Percentiles rank a stretch among this genome's conserved stretches.
phyloP scores from a whole-genome alignment of 441 rosid species.

The Flueggea neowawraea region DNA sequence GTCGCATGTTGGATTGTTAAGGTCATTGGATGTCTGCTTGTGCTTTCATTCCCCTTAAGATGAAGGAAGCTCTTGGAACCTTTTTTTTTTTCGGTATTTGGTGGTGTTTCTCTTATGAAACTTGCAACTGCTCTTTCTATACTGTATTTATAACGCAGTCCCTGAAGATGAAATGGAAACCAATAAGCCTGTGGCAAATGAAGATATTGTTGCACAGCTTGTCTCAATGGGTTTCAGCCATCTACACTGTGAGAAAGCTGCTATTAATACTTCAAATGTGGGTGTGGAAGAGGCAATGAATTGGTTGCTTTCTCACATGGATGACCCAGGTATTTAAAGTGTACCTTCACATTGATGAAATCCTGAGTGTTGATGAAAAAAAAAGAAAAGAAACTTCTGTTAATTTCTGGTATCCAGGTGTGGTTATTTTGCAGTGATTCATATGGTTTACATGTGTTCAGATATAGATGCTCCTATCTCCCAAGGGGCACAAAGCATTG shows the following conservation, averaged over 20 bases:
- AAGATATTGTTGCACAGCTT: conserved; percentile 86
- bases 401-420: too few species aligned
- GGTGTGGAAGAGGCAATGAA: conserved; percentile 98
- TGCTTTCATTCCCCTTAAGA: too few species aligned
- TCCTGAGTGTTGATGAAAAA: neutral
- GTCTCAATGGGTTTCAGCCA: conserved; percentile 88
- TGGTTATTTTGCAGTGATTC: neutral
- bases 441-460: conserved; percentile 18
- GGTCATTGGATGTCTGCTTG: too few species aligned
- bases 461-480: conserved; percentile 77
- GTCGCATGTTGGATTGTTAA: too few species aligned
- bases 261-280: conserved; percentile 70
- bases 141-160: conserved; percentile 26
- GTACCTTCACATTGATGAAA: neutral
- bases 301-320: conserved; percentile 94
- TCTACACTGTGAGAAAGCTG: conserved; percentile 95
- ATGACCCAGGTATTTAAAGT: conserved; percentile 73
- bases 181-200: conserved; percentile 58
- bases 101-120: neutral
- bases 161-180: conserved; percentile 47
- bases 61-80: too few species aligned
- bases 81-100: too few species aligned
- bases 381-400: too few species aligned
- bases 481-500: conserved; percentile 26
- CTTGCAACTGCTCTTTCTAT: neutral